Conservation (phyloP, 306 rosid species). For the Prunus padus region DNA sequence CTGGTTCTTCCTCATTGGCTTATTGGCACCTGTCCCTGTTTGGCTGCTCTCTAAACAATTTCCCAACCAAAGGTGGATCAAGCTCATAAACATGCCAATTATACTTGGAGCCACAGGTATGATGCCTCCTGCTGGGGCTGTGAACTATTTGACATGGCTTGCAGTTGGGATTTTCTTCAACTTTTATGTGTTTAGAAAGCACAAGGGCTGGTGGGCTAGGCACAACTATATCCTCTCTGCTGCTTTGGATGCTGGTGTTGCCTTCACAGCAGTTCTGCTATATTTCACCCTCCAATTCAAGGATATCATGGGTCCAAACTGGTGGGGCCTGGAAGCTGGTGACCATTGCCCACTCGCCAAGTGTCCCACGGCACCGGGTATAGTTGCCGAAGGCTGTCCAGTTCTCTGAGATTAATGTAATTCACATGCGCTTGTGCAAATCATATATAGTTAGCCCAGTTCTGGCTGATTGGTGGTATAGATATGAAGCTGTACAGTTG, state of each 20-base stretch:
- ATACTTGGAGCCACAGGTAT: conserved; percentile 28
- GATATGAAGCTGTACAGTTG: neutral
- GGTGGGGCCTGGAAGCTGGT: conserved; percentile 60
- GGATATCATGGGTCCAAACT: conserved; percentile 35
- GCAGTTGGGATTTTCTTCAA: conserved; percentile 66
- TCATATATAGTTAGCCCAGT: neutral
- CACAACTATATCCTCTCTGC: conserved; percentile 71
- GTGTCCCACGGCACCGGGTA: conserved; percentile 75
- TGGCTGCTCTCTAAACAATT: conserved; percentile 43
- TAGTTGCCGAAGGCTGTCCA: conserved; percentile 50
- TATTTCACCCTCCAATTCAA: conserved; percentile 53
- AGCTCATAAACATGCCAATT: conserved; percentile 58
- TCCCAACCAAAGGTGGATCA: conserved; percentile 50
- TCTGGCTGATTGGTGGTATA: neutral
- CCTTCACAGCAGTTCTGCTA: conserved; percentile 49
- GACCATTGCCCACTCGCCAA: conserved; percentile 61
- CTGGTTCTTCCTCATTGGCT: conserved; percentile 64
- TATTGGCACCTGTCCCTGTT: conserved; percentile 52
- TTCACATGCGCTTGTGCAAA: neutral
- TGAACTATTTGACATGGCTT: conserved; percentile 53
- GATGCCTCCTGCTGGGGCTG: conserved; percentile 47
- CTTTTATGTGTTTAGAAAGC: conserved; percentile 36
- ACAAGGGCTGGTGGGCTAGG: conserved; percentile 69
- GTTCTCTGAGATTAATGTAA: conserved; percentile 13
- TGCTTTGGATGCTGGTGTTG: conserved; percentile 68